Evolutionary conservation across 2,329 filamentous ascomycete species (phyloP).

Genomic region (Esteya vermicola): DNA sequence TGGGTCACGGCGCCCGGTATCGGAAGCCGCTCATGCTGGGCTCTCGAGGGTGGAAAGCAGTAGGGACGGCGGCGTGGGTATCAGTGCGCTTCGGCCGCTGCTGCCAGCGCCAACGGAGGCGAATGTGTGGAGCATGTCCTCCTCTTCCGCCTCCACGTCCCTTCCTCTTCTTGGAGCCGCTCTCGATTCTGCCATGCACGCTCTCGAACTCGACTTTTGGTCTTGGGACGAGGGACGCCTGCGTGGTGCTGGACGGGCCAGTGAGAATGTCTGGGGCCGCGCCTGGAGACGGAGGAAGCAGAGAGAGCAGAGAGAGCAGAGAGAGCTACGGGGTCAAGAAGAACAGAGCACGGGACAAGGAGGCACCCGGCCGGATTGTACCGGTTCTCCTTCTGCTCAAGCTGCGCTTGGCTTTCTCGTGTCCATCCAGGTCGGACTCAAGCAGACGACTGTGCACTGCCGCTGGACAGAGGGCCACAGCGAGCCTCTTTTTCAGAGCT

Average conservation of each 20-base stretch:
- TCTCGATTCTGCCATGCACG: slow-evolving; percentile 31
- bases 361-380: not conserved
- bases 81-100: slow-evolving; percentile 20
- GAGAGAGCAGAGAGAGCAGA: slow-evolving; percentile 14
- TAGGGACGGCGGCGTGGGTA: slow-evolving; percentile 8
- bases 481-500: slow-evolving; percentile 66
- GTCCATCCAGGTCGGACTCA: slow-evolving; percentile 24
- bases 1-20: slow-evolving; percentile 48
- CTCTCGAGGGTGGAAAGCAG: slow-evolving; percentile 24
- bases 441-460: slow-evolving; percentile 32
- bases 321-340: slow-evolving; percentile 3
- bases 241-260: slow-evolving; percentile 47
- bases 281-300: slow-evolving; percentile 51
- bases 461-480: slow-evolving; percentile 69
- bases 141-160: slow-evolving; percentile 14
- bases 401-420: slow-evolving; percentile 44
- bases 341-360: not conserved
- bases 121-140: slow-evolving; percentile 21
- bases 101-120: slow-evolving; percentile 28
- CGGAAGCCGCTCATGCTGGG: slow-evolving; percentile 26
- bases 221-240: slow-evolving; percentile 39
- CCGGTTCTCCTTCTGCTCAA: not conserved
- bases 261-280: slow-evolving; percentile 66
- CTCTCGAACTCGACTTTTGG: slow-evolving; percentile 49
- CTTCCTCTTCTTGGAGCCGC: slow-evolving; percentile 17